phyloP scores from a whole-genome alignment of 495 filamentous ascomycete genomes.

The Aspergillus nidulans region DNA sequence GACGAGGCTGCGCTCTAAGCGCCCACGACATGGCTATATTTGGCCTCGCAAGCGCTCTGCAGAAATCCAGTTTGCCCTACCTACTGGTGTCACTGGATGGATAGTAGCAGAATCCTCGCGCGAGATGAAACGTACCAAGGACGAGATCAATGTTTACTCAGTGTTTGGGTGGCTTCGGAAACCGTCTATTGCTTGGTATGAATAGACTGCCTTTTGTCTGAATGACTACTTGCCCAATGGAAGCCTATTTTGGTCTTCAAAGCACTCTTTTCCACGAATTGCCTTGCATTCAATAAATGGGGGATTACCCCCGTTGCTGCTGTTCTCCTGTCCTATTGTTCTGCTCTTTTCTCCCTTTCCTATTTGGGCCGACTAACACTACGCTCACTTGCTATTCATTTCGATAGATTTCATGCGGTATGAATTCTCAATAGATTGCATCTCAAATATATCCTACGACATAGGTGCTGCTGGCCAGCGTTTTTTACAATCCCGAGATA shows the following conservation, averaged over 20 bases:
- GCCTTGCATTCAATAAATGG: conserved; percentile 4
- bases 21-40: conserved; percentile 15
- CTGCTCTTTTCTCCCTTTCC: conserved; percentile 1
- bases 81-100: conserved; percentile 1
- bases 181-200: background rate
- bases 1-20: conserved; percentile 15
- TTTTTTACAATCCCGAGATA: conserved; percentile 3
- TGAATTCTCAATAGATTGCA: conserved; percentile 12
- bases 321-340: conserved; percentile 4
- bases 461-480: conserved; percentile 13
- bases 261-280: background rate
- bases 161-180: background rate
- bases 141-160: background rate
- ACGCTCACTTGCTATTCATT: background rate
- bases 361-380: background rate
- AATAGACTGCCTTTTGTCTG: background rate
- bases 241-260: conserved; percentile 4
- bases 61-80: background rate
- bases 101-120: background rate
- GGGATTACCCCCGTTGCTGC: background rate
- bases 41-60: conserved; percentile 14
- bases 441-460: conserved; percentile 1
- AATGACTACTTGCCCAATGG: conserved; percentile 1
- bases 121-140: conserved; percentile 17
- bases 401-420: conserved; percentile 20